A percentile compares a stretch with the other conserved stretches of the same genome.
Conservation (phyloP, 192 early-diverging fungal genomes). For the Coemansia sp. region DNA sequence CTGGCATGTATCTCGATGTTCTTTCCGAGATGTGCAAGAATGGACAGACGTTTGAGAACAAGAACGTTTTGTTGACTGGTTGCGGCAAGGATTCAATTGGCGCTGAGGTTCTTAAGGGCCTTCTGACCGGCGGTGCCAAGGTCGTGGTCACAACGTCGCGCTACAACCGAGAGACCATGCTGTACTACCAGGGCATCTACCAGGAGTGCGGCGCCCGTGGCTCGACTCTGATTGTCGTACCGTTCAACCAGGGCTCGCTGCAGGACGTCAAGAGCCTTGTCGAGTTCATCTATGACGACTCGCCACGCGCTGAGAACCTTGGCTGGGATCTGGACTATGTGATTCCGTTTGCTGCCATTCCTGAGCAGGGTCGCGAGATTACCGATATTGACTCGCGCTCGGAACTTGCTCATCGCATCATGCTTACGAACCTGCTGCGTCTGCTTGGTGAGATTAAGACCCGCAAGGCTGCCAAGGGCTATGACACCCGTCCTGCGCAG, state of each 20-base stretch:
- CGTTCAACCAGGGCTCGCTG: slow-evolving; percentile 92
- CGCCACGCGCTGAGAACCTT: slow-evolving; percentile 61
- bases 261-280: slow-evolving; percentile 81
- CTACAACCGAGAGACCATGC: slow-evolving; percentile 78
- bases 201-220: slow-evolving; percentile 86
- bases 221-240: slow-evolving; percentile 83
- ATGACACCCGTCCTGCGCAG: slow-evolving; percentile 87
- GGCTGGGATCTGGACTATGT: slow-evolving; percentile 93
- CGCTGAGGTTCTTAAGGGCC: slow-evolving; percentile 83
- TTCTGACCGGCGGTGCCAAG: slow-evolving; percentile 77
- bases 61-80: slow-evolving; percentile 85
- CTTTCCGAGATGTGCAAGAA: slow-evolving; percentile 74
- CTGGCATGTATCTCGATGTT: slow-evolving; percentile 78
- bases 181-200: slow-evolving; percentile 92
- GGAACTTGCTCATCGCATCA: slow-evolving; percentile 91
- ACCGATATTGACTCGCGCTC: slow-evolving; percentile 84
- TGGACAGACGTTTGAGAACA: slow-evolving; percentile 84
- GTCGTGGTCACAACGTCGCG: slow-evolving; percentile 87
- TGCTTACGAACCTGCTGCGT: slow-evolving; percentile 92
- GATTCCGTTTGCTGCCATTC: slow-evolving; percentile 93
- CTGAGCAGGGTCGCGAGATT: slow-evolving; percentile 86
- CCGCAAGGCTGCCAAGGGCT: slow-evolving; percentile 77
- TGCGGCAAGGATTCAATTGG: slow-evolving; percentile 92
- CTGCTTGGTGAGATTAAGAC: slow-evolving; percentile 85
- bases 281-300: slow-evolving; percentile 84